A percentile compares a stretch with the other conserved stretches of the same genome.
Conservation (phyloP, 345 rosid species). For the Citrus inodora region DNA sequence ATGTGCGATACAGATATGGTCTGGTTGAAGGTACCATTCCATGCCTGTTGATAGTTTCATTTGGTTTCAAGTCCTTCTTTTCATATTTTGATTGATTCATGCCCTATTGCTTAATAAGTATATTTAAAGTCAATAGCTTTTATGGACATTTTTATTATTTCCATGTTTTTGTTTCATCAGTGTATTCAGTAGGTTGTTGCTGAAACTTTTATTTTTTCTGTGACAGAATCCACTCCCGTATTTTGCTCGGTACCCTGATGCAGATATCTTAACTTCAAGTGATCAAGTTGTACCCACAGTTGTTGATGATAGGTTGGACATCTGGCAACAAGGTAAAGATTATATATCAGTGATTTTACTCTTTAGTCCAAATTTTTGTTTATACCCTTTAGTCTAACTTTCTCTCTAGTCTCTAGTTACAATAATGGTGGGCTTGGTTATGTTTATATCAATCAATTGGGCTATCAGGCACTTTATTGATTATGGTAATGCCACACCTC, state of each 20-base stretch:
- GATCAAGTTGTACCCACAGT: conserved; percentile 97
- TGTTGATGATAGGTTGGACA: conserved; percentile 85
- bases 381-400: not conserved
- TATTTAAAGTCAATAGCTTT: not conserved
- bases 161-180: not conserved
- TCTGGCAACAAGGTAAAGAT: conserved; percentile 88
- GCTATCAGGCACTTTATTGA: not conserved
- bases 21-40: conserved; percentile 77
- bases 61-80: not conserved
- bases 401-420: not conserved
- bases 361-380: not conserved
- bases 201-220: conserved; percentile 17
- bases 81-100: not conserved
- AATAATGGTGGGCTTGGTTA: not conserved
- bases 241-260: conserved; percentile 90
- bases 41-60: not conserved
- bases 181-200: conserved; percentile 3
- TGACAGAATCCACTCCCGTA: conserved; percentile 91
- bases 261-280: conserved; percentile 93
- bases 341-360: not conserved
- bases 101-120: not conserved
- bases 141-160: not conserved
- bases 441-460: not conserved
- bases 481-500: not conserved
- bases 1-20: conserved; percentile 99